Conservation (phyloP, 2,329 filamentous ascomycete genomes). For the Ampelomyces quisqualis region DNA sequence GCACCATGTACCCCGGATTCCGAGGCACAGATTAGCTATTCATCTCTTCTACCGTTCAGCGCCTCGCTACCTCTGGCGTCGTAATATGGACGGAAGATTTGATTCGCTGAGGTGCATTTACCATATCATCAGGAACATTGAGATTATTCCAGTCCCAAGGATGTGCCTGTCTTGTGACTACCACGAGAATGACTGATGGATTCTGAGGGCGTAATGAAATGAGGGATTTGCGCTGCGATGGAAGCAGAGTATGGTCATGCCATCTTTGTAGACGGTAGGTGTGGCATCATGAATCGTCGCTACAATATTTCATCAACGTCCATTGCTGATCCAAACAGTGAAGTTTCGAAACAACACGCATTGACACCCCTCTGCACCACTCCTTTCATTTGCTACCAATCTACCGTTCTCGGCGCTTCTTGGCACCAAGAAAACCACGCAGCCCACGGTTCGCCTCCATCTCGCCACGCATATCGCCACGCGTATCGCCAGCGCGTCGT, state of each 20-base stretch:
- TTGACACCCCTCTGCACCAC: conserved; percentile 4
- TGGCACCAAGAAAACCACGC: background rate
- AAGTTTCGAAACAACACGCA: conserved; percentile 5
- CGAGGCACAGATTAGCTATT: conserved; percentile 18
- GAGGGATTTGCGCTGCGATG: conserved; percentile 3
- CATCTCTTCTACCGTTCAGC: conserved; percentile 2
- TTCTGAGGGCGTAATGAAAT: conserved; percentile 1
- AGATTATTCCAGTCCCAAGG: conserved; percentile 1
- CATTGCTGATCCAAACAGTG: conserved; percentile 2
- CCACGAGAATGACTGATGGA: background rate
- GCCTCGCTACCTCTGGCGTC: background rate
- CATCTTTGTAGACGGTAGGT: background rate
- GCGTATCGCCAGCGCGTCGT: conserved; percentile 2
- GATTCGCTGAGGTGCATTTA: conserved; percentile 7
- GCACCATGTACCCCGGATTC: conserved; percentile 11
- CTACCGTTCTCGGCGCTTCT: conserved; percentile 1
- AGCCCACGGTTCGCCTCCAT: conserved; percentile 4
- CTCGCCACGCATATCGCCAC: conserved; percentile 1
- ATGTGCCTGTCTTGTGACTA: conserved; percentile 4
- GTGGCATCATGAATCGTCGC: conserved; percentile 1
- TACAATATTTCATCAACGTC: conserved; percentile 1
- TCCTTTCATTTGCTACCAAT: conserved; percentile 11
- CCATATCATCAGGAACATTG: background rate
- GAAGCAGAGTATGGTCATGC: conserved; percentile 1
- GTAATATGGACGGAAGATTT: conserved; percentile 14